Evolutionary conservation across 257 asterid species (phyloP), one percentile per base, ranked within the genome.

Genomic region (Pogostemon cablin): DNA sequence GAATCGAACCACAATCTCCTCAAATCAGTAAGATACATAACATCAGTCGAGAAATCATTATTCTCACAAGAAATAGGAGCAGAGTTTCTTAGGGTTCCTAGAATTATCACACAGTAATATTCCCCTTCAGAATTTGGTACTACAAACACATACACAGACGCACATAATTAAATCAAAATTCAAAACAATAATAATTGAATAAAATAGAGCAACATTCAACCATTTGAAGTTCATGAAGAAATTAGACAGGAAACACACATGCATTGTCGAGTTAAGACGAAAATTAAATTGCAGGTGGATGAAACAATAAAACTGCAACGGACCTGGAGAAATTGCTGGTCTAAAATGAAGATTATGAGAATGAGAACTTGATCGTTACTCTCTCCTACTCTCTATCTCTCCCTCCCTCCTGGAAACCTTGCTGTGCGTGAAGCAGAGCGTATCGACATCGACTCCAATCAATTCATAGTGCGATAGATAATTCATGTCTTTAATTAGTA

Each of bases 251-350:
- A 61, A 8, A 53, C 44, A 46, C 6, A 56, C 72, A 62, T 64
- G 68, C 64, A 72, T 50, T 60, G 46, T 72, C 8, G 43, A 44
- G 56, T 11, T 15, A 10, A 42, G 39, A 34, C 52, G 52, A 65
- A 9, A 57, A 25, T 57, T 10, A 57, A 59, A 39, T 3, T 0
- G 49, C 1, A 49, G 15, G 7, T 8, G 2, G 48, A n/a, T 20
- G 11, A 25, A 67, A 15, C 0, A 9, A 4, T 6, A 25, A 49
- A 72, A 41, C 1, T 43, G n/a, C 9, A 7, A 6, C 3, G 34
- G 15, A 35, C 77, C 81, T 77, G 81, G 49, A 32, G 32, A 25
- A 25, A 25, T 25, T 25, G 32, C 32, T 25, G 32, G 2, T 25
- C 32, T n/a, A 52, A 9, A 12, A 17, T 58, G 70, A 65, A 76